These are phyloP conservation scores for Solanum tarijense DNA, from an alignment of 257 asterid genomes.

Conservation along the genomic window DNA sequence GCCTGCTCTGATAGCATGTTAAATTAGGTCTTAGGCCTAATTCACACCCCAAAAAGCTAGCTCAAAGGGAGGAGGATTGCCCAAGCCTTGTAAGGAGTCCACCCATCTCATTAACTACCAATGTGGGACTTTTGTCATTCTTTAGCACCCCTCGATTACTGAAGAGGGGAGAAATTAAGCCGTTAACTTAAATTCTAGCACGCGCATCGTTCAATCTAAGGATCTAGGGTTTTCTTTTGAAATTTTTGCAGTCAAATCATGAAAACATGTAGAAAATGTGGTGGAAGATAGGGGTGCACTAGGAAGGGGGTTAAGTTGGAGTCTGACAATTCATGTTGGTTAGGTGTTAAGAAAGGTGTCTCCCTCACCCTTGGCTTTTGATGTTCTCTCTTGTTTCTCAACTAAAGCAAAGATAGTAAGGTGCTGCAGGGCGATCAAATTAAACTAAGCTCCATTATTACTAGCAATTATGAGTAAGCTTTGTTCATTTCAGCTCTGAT, in stretches of 20 bases:
- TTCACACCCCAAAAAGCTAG: too few species aligned
- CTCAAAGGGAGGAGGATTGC: too few species aligned
- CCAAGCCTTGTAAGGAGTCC: too few species aligned
- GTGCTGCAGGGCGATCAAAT: neutral
- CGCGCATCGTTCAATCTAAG: neutral
- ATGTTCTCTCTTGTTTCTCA: neutral
- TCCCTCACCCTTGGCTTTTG: neutral
- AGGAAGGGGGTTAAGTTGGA: neutral
- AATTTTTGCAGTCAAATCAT: neutral
- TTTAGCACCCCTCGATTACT: neutral
- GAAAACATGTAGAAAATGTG: neutral
- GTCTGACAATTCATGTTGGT: neutral
- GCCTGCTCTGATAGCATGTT: too few species aligned
- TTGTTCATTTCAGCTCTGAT: neutral
- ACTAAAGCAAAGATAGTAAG: neutral
- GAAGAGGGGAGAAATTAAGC: neutral
- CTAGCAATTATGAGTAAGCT: neutral
- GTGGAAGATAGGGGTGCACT: neutral
- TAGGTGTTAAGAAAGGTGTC: neutral
- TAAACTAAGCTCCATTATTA: neutral
- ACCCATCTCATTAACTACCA: too few species aligned
- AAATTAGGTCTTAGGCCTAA: too few species aligned
- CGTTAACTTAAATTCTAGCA: neutral
- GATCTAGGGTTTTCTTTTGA: neutral
- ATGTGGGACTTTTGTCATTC: too few species aligned